phyloP scores from a whole-genome alignment of 2,329 filamentous ascomycete genomes.

The Fusarium sp. region DNA sequence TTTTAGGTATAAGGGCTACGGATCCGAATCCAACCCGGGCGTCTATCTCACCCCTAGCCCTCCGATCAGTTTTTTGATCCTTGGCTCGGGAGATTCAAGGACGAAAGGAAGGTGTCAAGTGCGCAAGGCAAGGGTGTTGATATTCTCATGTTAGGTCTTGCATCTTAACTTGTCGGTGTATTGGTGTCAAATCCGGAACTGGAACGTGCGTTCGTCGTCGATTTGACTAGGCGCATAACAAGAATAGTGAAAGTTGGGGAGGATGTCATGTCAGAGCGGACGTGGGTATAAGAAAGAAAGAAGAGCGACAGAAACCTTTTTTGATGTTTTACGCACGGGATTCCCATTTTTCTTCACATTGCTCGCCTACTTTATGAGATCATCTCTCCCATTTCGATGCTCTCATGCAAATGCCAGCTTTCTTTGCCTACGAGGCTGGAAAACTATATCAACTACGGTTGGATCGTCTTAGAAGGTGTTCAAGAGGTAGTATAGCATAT shows the following conservation, averaged over 20 bases:
- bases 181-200: slow-evolving; percentile 40
- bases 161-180: slow-evolving; percentile 45
- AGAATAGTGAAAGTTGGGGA: slow-evolving; percentile 29
- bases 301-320: slow-evolving; percentile 43
- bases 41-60: slow-evolving; percentile 23
- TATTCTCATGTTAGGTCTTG: slow-evolving; percentile 46
- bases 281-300: slow-evolving; percentile 35
- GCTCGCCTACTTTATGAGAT: slow-evolving; percentile 21
- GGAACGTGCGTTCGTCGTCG: slow-evolving; percentile 30
- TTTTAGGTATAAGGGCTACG: slow-evolving; percentile 35
- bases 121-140: slow-evolving; percentile 36
- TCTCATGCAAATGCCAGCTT: slow-evolving; percentile 14
- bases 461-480: slow-evolving; percentile 26
- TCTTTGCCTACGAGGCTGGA: slow-evolving; percentile 1
- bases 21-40: slow-evolving; percentile 26
- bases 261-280: slow-evolving; percentile 17
- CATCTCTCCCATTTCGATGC: slow-evolving; percentile 10
- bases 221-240: slow-evolving; percentile 23
- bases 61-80: slow-evolving; percentile 38
- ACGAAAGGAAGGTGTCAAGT: slow-evolving; percentile 24
- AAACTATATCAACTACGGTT: slow-evolving; percentile 11
- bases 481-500: slow-evolving; percentile 34
- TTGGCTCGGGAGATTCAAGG: slow-evolving; percentile 19
- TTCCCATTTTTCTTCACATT: slow-evolving; percentile 32
- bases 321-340: slow-evolving; percentile 43